phyloP scores from a whole-genome alignment of 2,329 filamentous ascomycete species.

The Clarireedia sp. region DNA sequence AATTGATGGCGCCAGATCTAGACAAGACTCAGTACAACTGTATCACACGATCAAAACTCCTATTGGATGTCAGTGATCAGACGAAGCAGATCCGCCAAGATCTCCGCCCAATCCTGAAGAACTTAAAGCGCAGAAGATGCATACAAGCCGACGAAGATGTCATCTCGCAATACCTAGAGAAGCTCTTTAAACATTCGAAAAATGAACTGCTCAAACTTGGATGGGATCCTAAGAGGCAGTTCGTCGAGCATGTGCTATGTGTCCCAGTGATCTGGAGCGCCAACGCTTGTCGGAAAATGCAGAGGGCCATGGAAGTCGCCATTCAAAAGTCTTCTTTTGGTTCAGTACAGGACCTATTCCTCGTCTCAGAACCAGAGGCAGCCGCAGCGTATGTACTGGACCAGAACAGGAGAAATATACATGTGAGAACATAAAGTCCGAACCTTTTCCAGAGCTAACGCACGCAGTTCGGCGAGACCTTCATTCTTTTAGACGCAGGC shows the following conservation, averaged over 20 bases:
- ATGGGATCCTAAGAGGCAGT: background rate
- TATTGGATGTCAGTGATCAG: conserved; percentile 12
- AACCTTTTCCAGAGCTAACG: background rate
- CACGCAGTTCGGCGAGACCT: conserved; percentile 16
- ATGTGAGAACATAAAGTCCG: background rate
- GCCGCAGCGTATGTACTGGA: conserved; percentile 5
- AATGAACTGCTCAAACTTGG: conserved; percentile 1
- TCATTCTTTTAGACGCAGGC: conserved; percentile 22
- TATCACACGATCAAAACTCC: conserved; percentile 12
- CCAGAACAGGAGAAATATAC: conserved; percentile 4
- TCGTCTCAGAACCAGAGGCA: conserved; percentile 19
- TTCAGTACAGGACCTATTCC: conserved; percentile 20
- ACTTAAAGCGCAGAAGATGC: background rate
- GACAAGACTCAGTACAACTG: conserved; percentile 9
- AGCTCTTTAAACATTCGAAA: conserved; percentile 14
- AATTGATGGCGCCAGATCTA: conserved; percentile 1
- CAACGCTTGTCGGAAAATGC: conserved; percentile 15
- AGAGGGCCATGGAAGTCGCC: conserved; percentile 11
- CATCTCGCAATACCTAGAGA: conserved; percentile 13
- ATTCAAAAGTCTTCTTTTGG: conserved; percentile 9
- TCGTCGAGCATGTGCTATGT: conserved; percentile 13
- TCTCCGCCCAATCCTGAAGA: conserved; percentile 3
- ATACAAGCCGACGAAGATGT: conserved; percentile 12
- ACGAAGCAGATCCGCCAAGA: conserved; percentile 12
- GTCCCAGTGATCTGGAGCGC: conserved; percentile 14